Conservation (phyloP, 495 filamentous ascomycete genomes). For the Elaphomyces granulatus region DNA sequence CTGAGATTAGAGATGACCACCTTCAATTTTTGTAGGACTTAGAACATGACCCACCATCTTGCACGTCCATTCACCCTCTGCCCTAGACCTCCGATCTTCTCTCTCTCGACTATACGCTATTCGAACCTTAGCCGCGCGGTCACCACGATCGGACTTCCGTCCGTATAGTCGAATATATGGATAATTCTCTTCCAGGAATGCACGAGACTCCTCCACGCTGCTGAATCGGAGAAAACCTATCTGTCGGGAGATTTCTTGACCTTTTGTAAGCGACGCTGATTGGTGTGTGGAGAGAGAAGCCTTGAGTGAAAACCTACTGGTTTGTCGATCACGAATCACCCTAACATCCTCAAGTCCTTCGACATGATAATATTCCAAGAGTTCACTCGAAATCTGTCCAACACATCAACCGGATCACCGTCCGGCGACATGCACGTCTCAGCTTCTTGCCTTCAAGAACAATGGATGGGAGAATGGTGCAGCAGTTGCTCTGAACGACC, state of each 20-base stretch:
- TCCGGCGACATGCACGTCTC: slow-evolving; percentile 30
- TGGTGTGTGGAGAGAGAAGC: background rate
- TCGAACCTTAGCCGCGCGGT: slow-evolving; percentile 42
- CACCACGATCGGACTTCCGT: slow-evolving; percentile 28
- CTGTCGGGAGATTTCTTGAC: slow-evolving; percentile 41
- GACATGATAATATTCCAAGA: slow-evolving; percentile 43
- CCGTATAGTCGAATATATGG: slow-evolving; percentile 47
- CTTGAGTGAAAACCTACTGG: slow-evolving; percentile 31
- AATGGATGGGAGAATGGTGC: slow-evolving; percentile 6
- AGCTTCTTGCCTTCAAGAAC: slow-evolving; percentile 24
- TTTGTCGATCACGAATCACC: slow-evolving; percentile 51
- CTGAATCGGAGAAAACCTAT: slow-evolving; percentile 58
- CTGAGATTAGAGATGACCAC: background rate
- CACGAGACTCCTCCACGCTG: slow-evolving; percentile 41
- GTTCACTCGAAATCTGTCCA: slow-evolving; percentile 46
- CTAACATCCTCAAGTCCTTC: slow-evolving; percentile 46
- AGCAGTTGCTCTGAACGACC: slow-evolving; percentile 2
- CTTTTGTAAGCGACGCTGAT: slow-evolving; percentile 4
- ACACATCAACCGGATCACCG: slow-evolving; percentile 13
- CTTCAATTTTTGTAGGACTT: too few relatives aligned
- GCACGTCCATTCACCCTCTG: slow-evolving; percentile 67
- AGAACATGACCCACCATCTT: slow-evolving; percentile 44
- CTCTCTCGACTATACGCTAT: slow-evolving; percentile 45
- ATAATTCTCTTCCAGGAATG: slow-evolving; percentile 52
- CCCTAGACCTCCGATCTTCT: slow-evolving; percentile 37